Evolutionary conservation across 192 early-diverging fungal genomes (phyloP).

Genomic region (Linnemannia zychae): DNA sequence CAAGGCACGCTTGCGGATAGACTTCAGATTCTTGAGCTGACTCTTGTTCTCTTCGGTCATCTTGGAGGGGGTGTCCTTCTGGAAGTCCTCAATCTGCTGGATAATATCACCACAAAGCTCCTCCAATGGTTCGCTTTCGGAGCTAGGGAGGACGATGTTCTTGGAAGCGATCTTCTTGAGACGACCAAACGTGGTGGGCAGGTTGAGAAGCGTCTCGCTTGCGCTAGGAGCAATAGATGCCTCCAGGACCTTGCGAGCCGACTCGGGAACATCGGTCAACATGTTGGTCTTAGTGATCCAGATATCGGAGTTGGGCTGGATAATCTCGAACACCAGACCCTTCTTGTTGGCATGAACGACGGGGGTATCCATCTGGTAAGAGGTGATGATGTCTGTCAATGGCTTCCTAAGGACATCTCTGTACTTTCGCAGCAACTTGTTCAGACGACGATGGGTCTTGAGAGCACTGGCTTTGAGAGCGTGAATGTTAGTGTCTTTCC

Average conservation of each 20-base stretch:
- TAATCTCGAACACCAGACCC: constrained; percentile 54
- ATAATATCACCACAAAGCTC: constrained; percentile 67
- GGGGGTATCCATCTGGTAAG: constrained; percentile 57
- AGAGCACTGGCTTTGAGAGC: constrained; percentile 91
- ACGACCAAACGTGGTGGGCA: constrained; percentile 58
- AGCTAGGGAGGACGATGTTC: constrained; percentile 49
- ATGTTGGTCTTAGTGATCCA: constrained; percentile 59
- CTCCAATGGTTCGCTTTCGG: constrained; percentile 56
- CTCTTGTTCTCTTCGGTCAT: constrained; percentile 70
- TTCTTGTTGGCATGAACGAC: constrained; percentile 54
- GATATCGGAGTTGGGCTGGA: constrained; percentile 44
- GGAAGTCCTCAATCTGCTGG: constrained; percentile 67
- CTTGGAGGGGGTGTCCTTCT: constrained; percentile 66
- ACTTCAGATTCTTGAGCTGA: constrained; percentile 73
- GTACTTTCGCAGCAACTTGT: constrained; percentile 93
- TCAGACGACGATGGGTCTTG: constrained; percentile 91
- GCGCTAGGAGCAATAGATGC: constrained; percentile 25
- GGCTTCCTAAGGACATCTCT: constrained; percentile 82
- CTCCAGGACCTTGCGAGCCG: constrained; percentile 21
- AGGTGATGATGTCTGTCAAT: constrained; percentile 75
- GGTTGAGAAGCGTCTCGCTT: constrained; percentile 62
- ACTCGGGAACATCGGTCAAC: constrained; percentile 25
- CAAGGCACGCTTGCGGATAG: constrained; percentile 81
- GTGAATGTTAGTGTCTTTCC: constrained; percentile 97
- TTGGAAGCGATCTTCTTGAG: constrained; percentile 54